Percentiles rank a stretch among this genome's conserved stretches.
Evolutionary conservation across 768 basidiomycete species (phyloP).

Genomic region (Rhodotorula graminis): DNA sequence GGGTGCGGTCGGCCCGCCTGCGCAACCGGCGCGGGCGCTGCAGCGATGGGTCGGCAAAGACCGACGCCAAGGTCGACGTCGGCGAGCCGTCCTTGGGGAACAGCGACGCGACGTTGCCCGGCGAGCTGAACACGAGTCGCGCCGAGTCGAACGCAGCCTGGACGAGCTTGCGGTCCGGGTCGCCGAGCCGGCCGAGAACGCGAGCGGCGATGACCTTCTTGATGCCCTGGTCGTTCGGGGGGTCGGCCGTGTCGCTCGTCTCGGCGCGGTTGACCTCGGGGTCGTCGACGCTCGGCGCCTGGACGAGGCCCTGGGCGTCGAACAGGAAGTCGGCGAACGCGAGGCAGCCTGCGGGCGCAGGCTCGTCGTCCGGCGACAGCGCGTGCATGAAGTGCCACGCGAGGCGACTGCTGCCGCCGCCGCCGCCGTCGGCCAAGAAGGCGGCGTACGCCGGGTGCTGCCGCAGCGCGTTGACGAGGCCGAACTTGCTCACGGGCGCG

Average conservation of each 20-base stretch:
- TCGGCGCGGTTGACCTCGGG: neutral
- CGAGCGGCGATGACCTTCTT: slow-evolving; percentile 7
- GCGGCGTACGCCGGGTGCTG: neutral
- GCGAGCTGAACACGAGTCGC: slow-evolving; percentile 12
- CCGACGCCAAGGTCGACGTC: neutral
- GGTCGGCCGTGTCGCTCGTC: neutral
- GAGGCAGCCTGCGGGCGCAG: neutral
- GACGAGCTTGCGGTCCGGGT: neutral
- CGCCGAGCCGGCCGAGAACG: slow-evolving; percentile 1
- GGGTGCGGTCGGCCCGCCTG: neutral
- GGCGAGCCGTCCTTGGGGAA: neutral
- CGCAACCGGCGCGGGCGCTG: slow-evolving; percentile 7
- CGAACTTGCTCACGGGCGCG: slow-evolving; percentile 22
- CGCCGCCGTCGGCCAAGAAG: neutral
- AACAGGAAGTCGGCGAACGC: slow-evolving; percentile 35
- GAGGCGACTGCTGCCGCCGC: neutral
- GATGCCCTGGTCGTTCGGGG: slow-evolving; percentile 15
- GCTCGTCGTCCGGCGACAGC: neutral
- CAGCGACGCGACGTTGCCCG: neutral
- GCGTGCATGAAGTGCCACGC: slow-evolving; percentile 24
- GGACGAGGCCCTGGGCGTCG: slow-evolving; percentile 6
- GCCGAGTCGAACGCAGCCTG: slow-evolving; percentile 13
- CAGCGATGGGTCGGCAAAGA: neutral
- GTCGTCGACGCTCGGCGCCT: slow-evolving; percentile 12
- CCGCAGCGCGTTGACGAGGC: neutral